phyloP scores from a whole-genome alignment of 2,329 filamentous ascomycete genomes.

The Pseudogymnoascus sp. region DNA sequence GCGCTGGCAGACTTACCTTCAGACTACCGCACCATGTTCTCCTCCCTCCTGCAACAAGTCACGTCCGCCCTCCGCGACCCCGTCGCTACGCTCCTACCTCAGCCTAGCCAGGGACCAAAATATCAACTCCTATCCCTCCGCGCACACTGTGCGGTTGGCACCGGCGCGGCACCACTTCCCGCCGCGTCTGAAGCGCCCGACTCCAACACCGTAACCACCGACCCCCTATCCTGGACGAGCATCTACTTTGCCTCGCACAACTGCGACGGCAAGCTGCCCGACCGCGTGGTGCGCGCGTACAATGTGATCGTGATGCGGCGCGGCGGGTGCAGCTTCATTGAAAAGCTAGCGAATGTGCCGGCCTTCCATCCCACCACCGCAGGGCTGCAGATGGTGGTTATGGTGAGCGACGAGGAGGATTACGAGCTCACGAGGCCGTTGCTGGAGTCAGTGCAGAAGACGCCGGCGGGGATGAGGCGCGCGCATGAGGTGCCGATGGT shows the following conservation, averaged over 20 bases:
- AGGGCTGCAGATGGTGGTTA: constrained; percentile 70
- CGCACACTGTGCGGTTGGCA: constrained; percentile 41
- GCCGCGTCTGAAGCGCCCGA: constrained; percentile 39
- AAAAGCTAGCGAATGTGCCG: constrained; percentile 81
- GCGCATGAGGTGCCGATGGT: constrained; percentile 69
- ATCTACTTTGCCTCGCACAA: constrained; percentile 65
- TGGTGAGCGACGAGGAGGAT: constrained; percentile 52
- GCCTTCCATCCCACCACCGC: constrained; percentile 53
- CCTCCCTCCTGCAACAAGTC: constrained; percentile 41
- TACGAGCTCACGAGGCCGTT: constrained; percentile 48
- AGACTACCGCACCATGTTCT: constrained; percentile 31
- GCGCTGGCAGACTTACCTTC: constrained; percentile 20
- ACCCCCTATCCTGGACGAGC: constrained; percentile 56
- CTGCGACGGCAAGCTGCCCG: constrained; percentile 48
- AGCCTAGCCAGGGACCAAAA: constrained; percentile 24
- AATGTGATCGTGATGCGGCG: constrained; percentile 76
- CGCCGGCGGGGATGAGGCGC: constrained; percentile 27
- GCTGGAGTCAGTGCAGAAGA: constrained; percentile 61
- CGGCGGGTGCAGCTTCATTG: constrained; percentile 74
- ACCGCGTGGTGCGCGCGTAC: constrained; percentile 44
- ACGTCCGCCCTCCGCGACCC: constrained; percentile 42
- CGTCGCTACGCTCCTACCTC: constrained; percentile 30
- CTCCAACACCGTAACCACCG: constrained; percentile 21
- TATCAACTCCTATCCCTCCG: constrained; percentile 31
- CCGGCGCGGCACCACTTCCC: constrained; percentile 62